These are phyloP conservation scores for Pseudogymnoascus verrucosus DNA, from an alignment of 2,329 filamentous ascomycete genomes.

Conservation along the genomic window DNA sequence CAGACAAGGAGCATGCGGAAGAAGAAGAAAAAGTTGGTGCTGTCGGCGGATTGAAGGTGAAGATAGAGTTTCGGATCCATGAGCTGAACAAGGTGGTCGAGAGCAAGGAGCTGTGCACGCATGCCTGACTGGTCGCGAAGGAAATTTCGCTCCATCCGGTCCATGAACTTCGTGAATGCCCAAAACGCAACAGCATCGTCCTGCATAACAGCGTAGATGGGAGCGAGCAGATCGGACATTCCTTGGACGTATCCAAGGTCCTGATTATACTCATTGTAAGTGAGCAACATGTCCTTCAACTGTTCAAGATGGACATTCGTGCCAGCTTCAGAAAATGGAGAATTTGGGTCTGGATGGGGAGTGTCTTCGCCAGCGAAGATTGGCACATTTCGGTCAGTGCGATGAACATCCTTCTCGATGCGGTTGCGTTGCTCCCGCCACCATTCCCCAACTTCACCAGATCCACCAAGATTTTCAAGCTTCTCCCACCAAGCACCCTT, in stretches of 20 bases:
- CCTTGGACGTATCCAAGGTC: constrained; percentile 96
- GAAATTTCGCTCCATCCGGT: constrained; percentile 96
- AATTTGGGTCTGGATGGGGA: constrained; percentile 91
- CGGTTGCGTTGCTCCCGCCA: constrained; percentile 91
- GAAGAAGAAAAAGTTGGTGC: constrained; percentile 99
- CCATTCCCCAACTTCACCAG: constrained; percentile 80
- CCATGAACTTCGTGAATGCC: constrained; percentile 94
- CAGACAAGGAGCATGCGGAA: constrained; percentile 98
- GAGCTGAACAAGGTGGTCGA: constrained; percentile 92
- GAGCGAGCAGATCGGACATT: constrained; percentile 94
- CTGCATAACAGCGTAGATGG: constrained; percentile 94
- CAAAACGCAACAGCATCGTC: constrained; percentile 96
- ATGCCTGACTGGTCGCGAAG: constrained; percentile 93
- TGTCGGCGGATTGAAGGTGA: constrained; percentile 82
- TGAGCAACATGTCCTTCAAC: constrained; percentile 98
- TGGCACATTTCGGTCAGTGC: constrained; percentile 89
- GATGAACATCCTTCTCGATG: constrained; percentile 99
- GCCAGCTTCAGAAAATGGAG: constrained; percentile 83
- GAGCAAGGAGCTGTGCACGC: constrained; percentile 79
- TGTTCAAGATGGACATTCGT: constrained; percentile 98
- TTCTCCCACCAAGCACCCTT: constrained; percentile 97
- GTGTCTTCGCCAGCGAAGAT: constrained; percentile 95
- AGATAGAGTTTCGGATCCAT: constrained; percentile 93
- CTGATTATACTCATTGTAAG: constrained; percentile 96
- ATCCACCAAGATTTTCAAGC: constrained; percentile 72